Evolutionary conservation across 768 basidiomycete genomes (phyloP), one percentile per base, ranked within the genome.

Genomic region (Tricholoma matsutake): DNA sequence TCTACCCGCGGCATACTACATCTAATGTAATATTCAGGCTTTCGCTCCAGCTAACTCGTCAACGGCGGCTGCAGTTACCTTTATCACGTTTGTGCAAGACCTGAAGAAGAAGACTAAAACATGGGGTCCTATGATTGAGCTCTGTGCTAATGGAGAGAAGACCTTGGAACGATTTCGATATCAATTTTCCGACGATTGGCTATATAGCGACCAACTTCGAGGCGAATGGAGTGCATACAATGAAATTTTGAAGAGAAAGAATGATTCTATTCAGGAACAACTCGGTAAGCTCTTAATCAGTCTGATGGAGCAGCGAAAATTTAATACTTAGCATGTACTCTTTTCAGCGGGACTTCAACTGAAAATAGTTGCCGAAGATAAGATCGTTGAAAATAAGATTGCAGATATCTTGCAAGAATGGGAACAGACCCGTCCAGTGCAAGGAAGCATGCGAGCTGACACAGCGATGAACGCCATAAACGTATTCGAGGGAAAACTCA

Each of bases 81-180:
- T 99, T 76, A 99, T 99, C 76, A 99, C 97, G 25, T 98, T 98
- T 71, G 96, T 99, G 2, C 97, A 99, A 76, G 97, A 98, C 81
- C 84, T 98, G 67, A 98, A 98, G 80, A 89, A 91, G 72, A 97
- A 96, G 80, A 93, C 94, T 59, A 92, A 92, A 78, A 82, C 89
- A 85, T 98, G 97, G 97, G 89, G 87, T 16, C 93, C 94, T 28
- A 92, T 96, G 85, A 94, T 99, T 72, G 94, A 94, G 60, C 85
- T 95, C 43, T 98, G 95, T 71, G 91, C 89, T 39, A 87, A 87
- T 65, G 96, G 97, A 61, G 97, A 99, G 80, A 96, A 96, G 83
- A 96, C 95, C 2, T 83, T 99, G 59, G 96, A 99, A 74, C 84
- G 96, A 57, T 98, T 98, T 75, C 81, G 97, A 77, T 99, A 92